These are phyloP conservation scores for Spongospora subterranea DNA, from an alignment of 208 protist genomes.

Conservation along the genomic window DNA sequence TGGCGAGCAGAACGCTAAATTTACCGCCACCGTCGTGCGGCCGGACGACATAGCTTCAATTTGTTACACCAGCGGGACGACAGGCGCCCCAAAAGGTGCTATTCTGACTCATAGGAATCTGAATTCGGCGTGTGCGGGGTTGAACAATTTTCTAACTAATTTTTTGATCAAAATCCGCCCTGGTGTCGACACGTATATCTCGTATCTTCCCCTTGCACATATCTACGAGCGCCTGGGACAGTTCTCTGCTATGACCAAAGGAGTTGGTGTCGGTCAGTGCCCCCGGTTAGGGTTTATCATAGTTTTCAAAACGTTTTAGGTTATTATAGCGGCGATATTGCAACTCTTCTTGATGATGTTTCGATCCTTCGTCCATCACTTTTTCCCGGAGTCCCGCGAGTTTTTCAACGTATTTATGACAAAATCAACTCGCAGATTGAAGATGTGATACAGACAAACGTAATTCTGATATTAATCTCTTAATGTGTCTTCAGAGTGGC, in stretches of 20 bases:
- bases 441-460: not conserved
- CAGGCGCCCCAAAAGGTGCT: slow-evolving; percentile 57
- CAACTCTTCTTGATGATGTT: slow-evolving; percentile 52
- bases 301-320: not conserved
- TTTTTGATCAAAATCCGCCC: slow-evolving; percentile 4
- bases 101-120: slow-evolving; percentile 58
- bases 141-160: not conserved
- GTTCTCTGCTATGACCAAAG: not conserved
- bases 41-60: slow-evolving; percentile 45
- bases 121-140: not conserved
- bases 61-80: slow-evolving; percentile 59
- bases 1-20: not conserved
- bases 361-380: slow-evolving; percentile 12
- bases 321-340: slow-evolving; percentile 42
- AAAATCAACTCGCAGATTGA: not conserved
- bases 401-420: slow-evolving; percentile 20
- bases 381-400: slow-evolving; percentile 51
- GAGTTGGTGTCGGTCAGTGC: slow-evolving; percentile 39
- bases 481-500: not conserved
- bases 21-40: not conserved
- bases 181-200: slow-evolving; percentile 41
- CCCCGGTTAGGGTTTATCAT: not conserved
- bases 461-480: not conserved
- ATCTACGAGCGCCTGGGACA: slow-evolving; percentile 55
- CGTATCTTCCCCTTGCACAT: slow-evolving; percentile 63